Conservation (phyloP, 2,329 filamentous ascomycete genomes). For the Passalora sequoiae region DNA sequence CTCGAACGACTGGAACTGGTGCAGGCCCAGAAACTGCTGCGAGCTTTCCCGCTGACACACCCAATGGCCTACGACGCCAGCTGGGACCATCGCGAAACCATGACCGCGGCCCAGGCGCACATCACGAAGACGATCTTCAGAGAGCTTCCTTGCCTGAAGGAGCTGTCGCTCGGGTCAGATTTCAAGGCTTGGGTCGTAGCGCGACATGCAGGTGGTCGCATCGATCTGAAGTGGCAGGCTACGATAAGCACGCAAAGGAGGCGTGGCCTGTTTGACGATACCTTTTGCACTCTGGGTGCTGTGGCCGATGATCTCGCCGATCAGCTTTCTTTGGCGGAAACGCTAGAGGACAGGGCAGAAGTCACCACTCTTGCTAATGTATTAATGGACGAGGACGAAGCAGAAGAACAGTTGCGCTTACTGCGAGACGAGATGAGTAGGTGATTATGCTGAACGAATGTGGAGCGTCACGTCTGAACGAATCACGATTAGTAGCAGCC, state of each 20-base stretch:
- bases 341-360: neutral
- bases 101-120: neutral
- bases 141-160: neutral
- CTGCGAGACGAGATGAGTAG: neutral
- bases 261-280: too few species aligned
- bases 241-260: too few species aligned
- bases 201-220: neutral
- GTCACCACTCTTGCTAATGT: neutral
- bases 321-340: neutral
- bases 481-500: neutral
- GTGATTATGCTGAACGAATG: neutral
- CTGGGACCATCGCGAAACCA: neutral
- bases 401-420: neutral
- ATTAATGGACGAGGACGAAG: neutral
- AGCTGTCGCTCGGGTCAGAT: neutral
- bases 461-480: neutral
- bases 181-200: slow-evolving; percentile 4
- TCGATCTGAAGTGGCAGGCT: slow-evolving; percentile 4
- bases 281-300: neutral
- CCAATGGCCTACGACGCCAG: too few species aligned
- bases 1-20: slow-evolving; percentile 2
- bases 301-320: neutral
- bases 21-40: neutral
- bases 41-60: neutral
- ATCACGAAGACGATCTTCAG: slow-evolving; percentile 2